Evolutionary conservation across 129 eudicot species (phyloP), one percentile per base, ranked within the genome.

Genomic region (Centella asiatica): DNA sequence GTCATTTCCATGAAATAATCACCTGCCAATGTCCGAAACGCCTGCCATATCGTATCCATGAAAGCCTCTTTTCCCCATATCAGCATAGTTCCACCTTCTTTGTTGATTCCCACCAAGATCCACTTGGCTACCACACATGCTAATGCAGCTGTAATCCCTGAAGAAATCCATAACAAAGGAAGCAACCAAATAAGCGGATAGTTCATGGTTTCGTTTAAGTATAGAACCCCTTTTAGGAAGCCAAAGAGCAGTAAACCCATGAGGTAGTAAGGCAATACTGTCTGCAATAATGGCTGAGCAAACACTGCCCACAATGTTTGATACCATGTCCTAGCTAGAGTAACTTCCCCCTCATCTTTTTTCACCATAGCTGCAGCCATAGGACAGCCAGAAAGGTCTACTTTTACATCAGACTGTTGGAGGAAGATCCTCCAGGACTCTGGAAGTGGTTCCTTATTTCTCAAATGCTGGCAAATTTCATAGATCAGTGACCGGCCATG

Each of bases 41-140:
- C 93, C 42, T 87, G 95, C 95, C 95, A 87, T 55, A 84, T 66
- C 19, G 95, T 87, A 70, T 87, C 95, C 86, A 81, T 81, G 44
- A 78, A 79, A 59, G 76, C 74, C 28, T 71, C 78, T 57, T 28
- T 81, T 25, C 93, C 84, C 95, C 95, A 87, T 1, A 87, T 78
- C 27, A 64, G 44, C 57, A 77, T 78, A 8, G 76, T 78, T 59
- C 80, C 84, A 0, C 95, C 95, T 11, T 87, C 95, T 77, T 78
- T 78, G 71, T 81, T 87, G 62, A 72, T 74, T 23, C 93, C 93
- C 1, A 84, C 88, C 18, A 87, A 48, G 13, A 81, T 50, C 86
- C 88, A 81, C 72, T 87, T 87, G n/a, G 85, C 79, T 7, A 77
- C 15, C 4, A 75, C 93, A 20, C 93, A 81, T 24, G 83, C 84